phyloP scores from a whole-genome alignment of 192 early-diverging fungal genomes.

The Hyaloraphidium curvatum region DNA sequence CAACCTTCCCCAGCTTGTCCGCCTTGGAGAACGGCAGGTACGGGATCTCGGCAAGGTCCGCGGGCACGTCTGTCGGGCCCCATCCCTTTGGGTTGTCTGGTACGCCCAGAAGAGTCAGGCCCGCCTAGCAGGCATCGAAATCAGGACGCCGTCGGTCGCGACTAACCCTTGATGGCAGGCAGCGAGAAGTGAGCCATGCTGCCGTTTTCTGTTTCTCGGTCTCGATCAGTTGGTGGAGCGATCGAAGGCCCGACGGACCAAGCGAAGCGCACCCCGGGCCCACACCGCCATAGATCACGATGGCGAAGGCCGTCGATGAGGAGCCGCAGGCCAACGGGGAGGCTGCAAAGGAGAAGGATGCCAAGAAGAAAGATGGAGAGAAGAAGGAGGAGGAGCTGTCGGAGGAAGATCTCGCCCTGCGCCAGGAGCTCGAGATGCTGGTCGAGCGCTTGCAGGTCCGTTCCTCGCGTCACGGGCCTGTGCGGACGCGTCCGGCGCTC shows the following conservation, averaged over 20 bases:
- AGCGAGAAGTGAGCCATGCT: too few relatives aligned
- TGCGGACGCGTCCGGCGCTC: too few relatives aligned
- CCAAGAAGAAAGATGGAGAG: slow-evolving; percentile 8
- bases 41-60: slow-evolving; percentile 57
- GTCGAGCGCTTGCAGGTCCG: slow-evolving; percentile 75
- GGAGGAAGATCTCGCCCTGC: slow-evolving; percentile 90
- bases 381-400: background rate
- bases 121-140: too few relatives aligned
- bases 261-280: too few relatives aligned
- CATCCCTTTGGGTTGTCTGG: background rate
- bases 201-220: too few relatives aligned
- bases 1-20: slow-evolving; percentile 84
- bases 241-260: too few relatives aligned
- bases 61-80: slow-evolving; percentile 4
- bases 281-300: too few relatives aligned
- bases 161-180: too few relatives aligned
- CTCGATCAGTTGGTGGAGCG: too few relatives aligned
- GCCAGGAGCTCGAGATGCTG: slow-evolving; percentile 84
- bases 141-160: too few relatives aligned
- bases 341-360: slow-evolving; percentile 12
- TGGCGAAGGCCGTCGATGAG: slow-evolving; percentile 1
- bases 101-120: too few relatives aligned
- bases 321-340: slow-evolving; percentile 2
- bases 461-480: background rate
- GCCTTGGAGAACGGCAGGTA: slow-evolving; percentile 89